Percentiles rank a stretch among this genome's conserved stretches.
Conservation (phyloP, 331 rosid species). For the Quercus tomentella region DNA sequence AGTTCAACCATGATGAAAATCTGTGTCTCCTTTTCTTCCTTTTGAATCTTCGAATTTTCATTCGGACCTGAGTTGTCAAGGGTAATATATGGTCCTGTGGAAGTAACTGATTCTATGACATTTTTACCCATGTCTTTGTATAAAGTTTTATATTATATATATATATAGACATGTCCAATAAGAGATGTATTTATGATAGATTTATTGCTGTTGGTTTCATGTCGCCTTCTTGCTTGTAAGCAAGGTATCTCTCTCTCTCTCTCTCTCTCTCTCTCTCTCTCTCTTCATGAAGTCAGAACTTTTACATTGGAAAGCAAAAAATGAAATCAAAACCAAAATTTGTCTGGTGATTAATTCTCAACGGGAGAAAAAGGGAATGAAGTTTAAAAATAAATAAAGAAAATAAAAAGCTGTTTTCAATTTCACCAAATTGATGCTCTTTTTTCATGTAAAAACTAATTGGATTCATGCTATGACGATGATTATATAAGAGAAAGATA, state of each 20-base stretch:
- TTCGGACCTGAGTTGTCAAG: not conserved
- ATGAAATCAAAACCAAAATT: too few relatives aligned
- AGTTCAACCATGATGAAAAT: not conserved
- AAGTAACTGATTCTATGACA: not conserved
- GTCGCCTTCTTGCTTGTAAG: constrained; percentile 22
- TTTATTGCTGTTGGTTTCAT: constrained; percentile 24
- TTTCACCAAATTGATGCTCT: too few relatives aligned
- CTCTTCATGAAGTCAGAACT: not conserved
- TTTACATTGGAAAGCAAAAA: not conserved
- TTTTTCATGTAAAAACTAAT: too few relatives aligned
- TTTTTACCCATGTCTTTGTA: not conserved
- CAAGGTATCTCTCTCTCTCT: not conserved
- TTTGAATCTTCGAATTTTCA: not conserved
- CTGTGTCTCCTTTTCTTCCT: not conserved
- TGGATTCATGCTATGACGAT: too few relatives aligned
- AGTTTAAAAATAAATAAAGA: not conserved
- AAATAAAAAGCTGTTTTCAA: too few relatives aligned
- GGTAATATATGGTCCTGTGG: not conserved
- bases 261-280: not conserved
- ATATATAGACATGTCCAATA: not conserved
- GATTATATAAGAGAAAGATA: too few relatives aligned
- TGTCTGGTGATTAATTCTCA: too few relatives aligned
- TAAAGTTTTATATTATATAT: not conserved
- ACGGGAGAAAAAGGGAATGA: not conserved
- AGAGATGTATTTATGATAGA: constrained; percentile 15